Base-by-base conservation (phyloP, 768 basidiomycete genomes). In the Lactarius sanguifluus region DNA sequence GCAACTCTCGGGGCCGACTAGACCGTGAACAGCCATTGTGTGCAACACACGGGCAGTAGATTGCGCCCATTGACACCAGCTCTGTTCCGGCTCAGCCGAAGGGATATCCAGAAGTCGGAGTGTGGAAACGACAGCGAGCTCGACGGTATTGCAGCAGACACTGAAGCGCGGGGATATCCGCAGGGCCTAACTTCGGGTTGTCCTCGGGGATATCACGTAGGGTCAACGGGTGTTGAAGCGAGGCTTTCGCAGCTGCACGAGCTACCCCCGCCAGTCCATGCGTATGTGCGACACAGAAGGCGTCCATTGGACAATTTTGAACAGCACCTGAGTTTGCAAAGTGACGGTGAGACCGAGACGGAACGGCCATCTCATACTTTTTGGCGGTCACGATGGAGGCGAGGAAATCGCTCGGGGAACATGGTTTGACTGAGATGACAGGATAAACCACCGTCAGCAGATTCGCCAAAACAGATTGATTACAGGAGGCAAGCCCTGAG, bases 141-240 rank as follows among this genome's bases (percentile, higher is more conserved):
- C 65, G 65, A 3, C 50, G 56, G 32, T 20, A 62, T 25, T 20
- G 40, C 65, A 55, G 38, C n/a, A 66, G 34, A 0, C 15, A 20
- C 3, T 45, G 41, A 6, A 63, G 28, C 9, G 10, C 23, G 20
- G 25, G 18, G 18, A 38, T 41, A 32, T 64, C 41, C 34, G 45
- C 30, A 30, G 34, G 28, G 7, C 15, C 16, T 8, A 36, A 32
- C 34, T 47, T 38, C 36, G 12, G 12, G 36, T 38, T 55, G 18
- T 43, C 62, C 28, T 16, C 23, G n/a, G 47, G 28, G 54, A 7
- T 23, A 8, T 64, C 62, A 1, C 9, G 12, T 15, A 43, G 62
- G 9, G 7, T 32, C 36, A 62, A 9, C 25, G 34, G 8, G n/a
- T 16, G 9, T n/a, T 18, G n/a, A 25, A 64, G 55, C 15, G 54